Evolutionary conservation across 495 filamentous ascomycete species (phyloP).

Genomic region (Xylaria intraflava): DNA sequence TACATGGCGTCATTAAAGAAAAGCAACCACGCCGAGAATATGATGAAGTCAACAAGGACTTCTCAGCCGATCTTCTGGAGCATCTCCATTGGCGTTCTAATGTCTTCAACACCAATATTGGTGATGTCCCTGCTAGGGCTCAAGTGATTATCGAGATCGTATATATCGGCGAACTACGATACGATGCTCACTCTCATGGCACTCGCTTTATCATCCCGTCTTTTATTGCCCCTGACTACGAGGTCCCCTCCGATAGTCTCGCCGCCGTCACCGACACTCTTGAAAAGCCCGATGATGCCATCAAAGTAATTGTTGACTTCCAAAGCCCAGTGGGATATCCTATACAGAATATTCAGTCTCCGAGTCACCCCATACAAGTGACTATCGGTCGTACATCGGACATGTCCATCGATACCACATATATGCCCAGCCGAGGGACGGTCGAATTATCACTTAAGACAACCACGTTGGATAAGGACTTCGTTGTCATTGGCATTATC

Average conservation of each 20-base stretch:
- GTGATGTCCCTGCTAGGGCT: not conserved
- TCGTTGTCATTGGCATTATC: slow-evolving; percentile 49
- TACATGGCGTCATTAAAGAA: slow-evolving; percentile 57
- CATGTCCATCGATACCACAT: slow-evolving; percentile 23
- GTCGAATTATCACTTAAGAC: slow-evolving; percentile 50
- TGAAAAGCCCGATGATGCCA: slow-evolving; percentile 28
- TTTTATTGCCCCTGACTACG: slow-evolving; percentile 57
- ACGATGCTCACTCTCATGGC: slow-evolving; percentile 56
- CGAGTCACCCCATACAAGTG: slow-evolving; percentile 61
- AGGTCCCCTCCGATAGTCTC: slow-evolving; percentile 33
- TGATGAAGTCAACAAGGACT: slow-evolving; percentile 47
- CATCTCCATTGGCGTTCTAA: slow-evolving; percentile 21
- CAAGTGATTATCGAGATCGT: slow-evolving; percentile 50
- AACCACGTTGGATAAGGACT: slow-evolving; percentile 44
- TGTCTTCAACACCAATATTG: not conserved
- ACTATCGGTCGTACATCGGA: slow-evolving; percentile 52
- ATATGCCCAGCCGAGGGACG: slow-evolving; percentile 48
- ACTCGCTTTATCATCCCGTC: slow-evolving; percentile 60
- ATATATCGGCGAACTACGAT: slow-evolving; percentile 62
- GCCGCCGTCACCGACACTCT: not conserved
- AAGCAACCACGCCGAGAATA: slow-evolving; percentile 52
- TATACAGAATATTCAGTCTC: slow-evolving; percentile 55
- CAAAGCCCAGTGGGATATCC: slow-evolving; percentile 48
- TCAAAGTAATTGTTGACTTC: slow-evolving; percentile 55
- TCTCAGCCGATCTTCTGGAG: slow-evolving; percentile 56